Base-by-base conservation (phyloP, 148 eudicot species). In the Heliosperma pusillum region DNA sequence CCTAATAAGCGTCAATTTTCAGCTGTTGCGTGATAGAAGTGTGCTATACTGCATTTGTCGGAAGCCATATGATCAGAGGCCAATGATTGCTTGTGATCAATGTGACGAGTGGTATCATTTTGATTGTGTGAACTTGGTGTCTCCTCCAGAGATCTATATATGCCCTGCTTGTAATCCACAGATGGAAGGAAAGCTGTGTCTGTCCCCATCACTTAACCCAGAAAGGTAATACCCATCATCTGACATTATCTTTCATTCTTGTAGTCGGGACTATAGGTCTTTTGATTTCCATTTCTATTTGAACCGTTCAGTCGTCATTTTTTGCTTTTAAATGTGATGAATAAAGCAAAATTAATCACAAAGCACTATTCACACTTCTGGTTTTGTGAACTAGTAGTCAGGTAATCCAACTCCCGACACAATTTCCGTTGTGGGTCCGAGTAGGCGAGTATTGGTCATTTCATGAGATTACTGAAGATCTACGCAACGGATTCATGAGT, bases 31-130 rank as follows among this genome's bases (percentile, higher is more conserved):
- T 83, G 91, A 82, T 69, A 86, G 97, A 73, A 92, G 96, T 77
- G 84, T 88, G 83, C 96, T 95, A 20, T 95, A 96, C 79, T 96
- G 97, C 86, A 92, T 96, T 58, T 96, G 99, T 73, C 91, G 99
- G 72, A 96, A 85, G 85, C 97, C 99, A 5, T 87, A 90, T 69
- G 91, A 89, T 80, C 87, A 88, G 86, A 85, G 91, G 80, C 85
- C 91, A 52, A 92, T 96, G 97, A 88, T 95, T 76, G 98, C 98
- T 33, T 95, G 98, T 83, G 98, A 95, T 83, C 79, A 92, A 52
- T 95, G 99, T 78, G 93, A 96, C 27, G 99, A 96, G 75, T 96
- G 99, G 99, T 96, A 96, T 86, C 99, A 96, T 75, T 96, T 96
- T 77, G 97, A 90, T 77, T 96, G 99, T 74, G 82, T 96, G 73